phyloP scores from a whole-genome alignment of 192 early-diverging fungal species.

The Coemansia sp. region DNA sequence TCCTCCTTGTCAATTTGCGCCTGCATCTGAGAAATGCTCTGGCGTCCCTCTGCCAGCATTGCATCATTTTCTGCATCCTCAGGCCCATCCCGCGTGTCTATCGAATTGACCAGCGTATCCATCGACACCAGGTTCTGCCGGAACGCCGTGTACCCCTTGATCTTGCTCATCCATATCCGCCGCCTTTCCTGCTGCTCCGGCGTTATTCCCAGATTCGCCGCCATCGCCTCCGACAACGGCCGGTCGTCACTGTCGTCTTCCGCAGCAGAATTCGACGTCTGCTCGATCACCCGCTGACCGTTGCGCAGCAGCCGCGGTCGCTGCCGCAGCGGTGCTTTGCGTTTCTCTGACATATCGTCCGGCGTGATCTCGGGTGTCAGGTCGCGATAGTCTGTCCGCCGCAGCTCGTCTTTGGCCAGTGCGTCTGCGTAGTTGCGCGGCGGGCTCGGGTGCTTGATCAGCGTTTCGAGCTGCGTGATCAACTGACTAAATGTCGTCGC shows the following conservation, averaged over 20 bases:
- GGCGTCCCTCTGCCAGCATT: not conserved
- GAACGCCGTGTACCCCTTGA: conserved; percentile 39
- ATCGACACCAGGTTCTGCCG: conserved; percentile 28
- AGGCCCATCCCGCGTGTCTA: conserved; percentile 3
- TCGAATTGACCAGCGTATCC: conserved; percentile 19
- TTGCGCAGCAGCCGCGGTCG: conserved; percentile 20
- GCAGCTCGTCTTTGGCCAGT: conserved; percentile 49
- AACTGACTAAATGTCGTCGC: conserved; percentile 34
- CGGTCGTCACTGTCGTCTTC: conserved; percentile 3
- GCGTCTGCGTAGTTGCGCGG: conserved; percentile 51
- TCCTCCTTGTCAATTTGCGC: conserved; percentile 14
- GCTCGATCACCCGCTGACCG: not conserved
- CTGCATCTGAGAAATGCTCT: not conserved
- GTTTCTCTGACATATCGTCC: not conserved
- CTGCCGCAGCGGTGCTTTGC: conserved; percentile 12
- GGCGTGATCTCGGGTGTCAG: conserved; percentile 15
- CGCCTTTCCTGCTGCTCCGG: conserved; percentile 36
- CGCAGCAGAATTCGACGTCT: not conserved
- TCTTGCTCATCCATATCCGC: conserved; percentile 41
- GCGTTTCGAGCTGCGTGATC: conserved; percentile 36
- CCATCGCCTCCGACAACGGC: conserved; percentile 17
- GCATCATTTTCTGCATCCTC: not conserved
- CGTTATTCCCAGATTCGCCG: conserved; percentile 27
- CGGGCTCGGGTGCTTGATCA: conserved; percentile 48
- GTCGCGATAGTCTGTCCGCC: conserved; percentile 22